Evolutionary conservation across 495 filamentous ascomycete species (phyloP).

Genomic region (Hyphodiscus hymeniophilus): DNA sequence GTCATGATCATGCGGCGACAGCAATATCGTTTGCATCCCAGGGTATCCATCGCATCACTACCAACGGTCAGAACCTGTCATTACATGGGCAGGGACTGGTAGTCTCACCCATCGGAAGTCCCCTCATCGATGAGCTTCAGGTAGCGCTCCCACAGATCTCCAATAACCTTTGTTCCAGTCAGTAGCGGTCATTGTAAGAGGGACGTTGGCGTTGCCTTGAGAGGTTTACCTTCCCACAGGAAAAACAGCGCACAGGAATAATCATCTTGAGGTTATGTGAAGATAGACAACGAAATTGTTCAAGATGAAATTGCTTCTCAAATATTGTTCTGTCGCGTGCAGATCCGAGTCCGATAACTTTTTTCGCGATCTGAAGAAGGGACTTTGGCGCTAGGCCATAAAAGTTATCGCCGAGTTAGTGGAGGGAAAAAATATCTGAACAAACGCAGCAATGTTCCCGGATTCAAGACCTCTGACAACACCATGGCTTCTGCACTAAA

Average conservation of each 20-base stretch:
- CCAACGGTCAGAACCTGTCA: neutral
- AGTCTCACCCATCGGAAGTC: conserved; percentile 63
- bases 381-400: too few species aligned
- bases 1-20: conserved; percentile 99
- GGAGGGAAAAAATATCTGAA: too few species aligned
- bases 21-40: conserved; percentile 92
- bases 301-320: neutral
- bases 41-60: conserved; percentile 88
- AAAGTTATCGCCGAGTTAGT: too few species aligned
- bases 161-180: conserved; percentile 61
- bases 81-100: conserved; percentile 12
- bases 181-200: conserved; percentile 11
- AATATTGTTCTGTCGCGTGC: conserved; percentile 12
- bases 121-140: conserved; percentile 74
- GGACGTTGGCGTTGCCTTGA: neutral
- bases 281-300: neutral
- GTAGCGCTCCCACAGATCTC: conserved; percentile 95
- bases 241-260: conserved; percentile 96
- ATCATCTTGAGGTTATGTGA: conserved; percentile 61
- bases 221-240: conserved; percentile 81
- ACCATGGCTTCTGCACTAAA: conserved; percentile 25
- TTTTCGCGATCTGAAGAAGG: neutral
- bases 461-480: conserved; percentile 22
- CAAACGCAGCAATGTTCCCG: neutral
- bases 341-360: conserved; percentile 10